These are phyloP conservation scores for Populus pruinosa DNA, from an alignment of 345 rosid species.

Conservation along the genomic window DNA sequence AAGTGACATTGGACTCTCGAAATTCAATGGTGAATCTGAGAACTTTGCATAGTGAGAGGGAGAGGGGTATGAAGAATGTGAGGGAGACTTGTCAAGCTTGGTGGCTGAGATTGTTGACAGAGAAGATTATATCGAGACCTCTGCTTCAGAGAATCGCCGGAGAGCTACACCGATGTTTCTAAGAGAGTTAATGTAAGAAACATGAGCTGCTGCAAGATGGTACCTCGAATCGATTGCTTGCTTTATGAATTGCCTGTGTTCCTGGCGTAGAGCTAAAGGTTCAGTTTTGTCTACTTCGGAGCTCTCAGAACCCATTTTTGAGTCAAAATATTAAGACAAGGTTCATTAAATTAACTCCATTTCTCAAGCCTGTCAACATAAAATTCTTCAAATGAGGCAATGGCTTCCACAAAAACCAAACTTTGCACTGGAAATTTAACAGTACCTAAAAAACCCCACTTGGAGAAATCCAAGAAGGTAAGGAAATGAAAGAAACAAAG, in stretches of 20 bases:
- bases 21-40: too few relatives aligned
- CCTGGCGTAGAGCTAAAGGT: conserved; percentile 64
- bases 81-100: too few relatives aligned
- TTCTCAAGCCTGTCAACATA: not conserved
- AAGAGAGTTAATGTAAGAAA: conserved; percentile 77
- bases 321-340: conserved; percentile 17
- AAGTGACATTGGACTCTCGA: too few relatives aligned
- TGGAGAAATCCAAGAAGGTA: not conserved
- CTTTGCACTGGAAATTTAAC: not conserved
- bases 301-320: conserved; percentile 63
- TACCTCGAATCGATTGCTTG: conserved; percentile 77
- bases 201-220: conserved; percentile 82
- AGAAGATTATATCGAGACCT: too few relatives aligned
- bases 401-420: not conserved
- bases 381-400: not conserved
- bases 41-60: too few relatives aligned
- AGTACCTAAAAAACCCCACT: not conserved
- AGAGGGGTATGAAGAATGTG: too few relatives aligned
- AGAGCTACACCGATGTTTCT: conserved; percentile 67
- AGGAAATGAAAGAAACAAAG: not conserved
- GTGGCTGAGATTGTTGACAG: too few relatives aligned
- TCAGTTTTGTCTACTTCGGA: conserved; percentile 58
- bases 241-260: conserved; percentile 61
- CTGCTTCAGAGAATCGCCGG: conserved; percentile 67
- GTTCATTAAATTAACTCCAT: conserved; percentile 24